phyloP scores from a whole-genome alignment of 2,329 filamentous ascomycete species.

The Gaeumannomyces tritici region DNA sequence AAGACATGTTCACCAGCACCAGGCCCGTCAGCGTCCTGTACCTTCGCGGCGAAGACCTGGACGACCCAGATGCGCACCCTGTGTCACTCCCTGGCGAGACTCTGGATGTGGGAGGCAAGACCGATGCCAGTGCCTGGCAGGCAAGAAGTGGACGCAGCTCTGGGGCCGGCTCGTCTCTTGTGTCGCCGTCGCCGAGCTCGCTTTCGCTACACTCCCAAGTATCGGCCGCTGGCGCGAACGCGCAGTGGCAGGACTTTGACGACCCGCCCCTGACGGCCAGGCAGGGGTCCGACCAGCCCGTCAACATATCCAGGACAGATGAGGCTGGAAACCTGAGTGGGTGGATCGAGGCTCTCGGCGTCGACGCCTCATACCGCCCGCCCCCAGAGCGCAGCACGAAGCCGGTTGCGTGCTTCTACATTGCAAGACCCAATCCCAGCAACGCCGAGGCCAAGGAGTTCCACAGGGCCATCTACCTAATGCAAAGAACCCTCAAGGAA shows the following conservation, averaged over 20 bases:
- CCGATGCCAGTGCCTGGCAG: slow-evolving; percentile 39
- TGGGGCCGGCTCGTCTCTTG: slow-evolving; percentile 49
- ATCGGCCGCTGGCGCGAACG: slow-evolving; percentile 28
- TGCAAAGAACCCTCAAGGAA: slow-evolving; percentile 64
- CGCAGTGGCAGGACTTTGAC: slow-evolving; percentile 48
- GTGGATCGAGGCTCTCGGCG: slow-evolving; percentile 85
- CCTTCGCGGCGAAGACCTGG: slow-evolving; percentile 64
- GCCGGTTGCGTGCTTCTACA: slow-evolving; percentile 79
- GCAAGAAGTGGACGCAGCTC: slow-evolving; percentile 45
- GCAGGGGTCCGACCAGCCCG: slow-evolving; percentile 42
- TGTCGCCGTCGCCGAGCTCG: slow-evolving; percentile 59
- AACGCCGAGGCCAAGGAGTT: slow-evolving; percentile 47
- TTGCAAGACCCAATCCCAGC: slow-evolving; percentile 47
- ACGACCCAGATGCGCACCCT: slow-evolving; percentile 72
- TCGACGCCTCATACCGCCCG: slow-evolving; percentile 78
- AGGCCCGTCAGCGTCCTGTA: slow-evolving; percentile 70
- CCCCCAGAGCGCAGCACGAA: slow-evolving; percentile 64
- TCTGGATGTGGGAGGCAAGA: slow-evolving; percentile 44
- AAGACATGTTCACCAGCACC: slow-evolving; percentile 85
- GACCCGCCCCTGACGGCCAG: slow-evolving; percentile 29
- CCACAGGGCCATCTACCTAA: slow-evolving; percentile 79
- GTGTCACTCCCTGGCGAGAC: slow-evolving; percentile 63
- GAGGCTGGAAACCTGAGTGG: slow-evolving; percentile 59
- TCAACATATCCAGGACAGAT: slow-evolving; percentile 42
- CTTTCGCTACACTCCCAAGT: slow-evolving; percentile 51